A percentile compares a stretch with the other conserved stretches of the same genome.
phyloP scores from a whole-genome alignment of 495 filamentous ascomycete genomes.

The Aspergillus campestris region DNA sequence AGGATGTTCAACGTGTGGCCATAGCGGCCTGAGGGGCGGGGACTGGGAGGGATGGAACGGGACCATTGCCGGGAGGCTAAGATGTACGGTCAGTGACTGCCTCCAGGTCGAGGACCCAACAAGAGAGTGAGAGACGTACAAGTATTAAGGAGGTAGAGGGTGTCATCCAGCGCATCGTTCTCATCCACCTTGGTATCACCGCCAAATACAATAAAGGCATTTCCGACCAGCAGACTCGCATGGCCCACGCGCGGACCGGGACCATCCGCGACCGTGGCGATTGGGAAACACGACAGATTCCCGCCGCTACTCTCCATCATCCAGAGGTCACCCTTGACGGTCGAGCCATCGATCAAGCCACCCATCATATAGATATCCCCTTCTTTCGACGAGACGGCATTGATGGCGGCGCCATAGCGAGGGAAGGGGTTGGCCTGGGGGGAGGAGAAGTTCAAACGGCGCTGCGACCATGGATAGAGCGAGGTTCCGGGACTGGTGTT shows the following conservation, averaged over 20 bases:
- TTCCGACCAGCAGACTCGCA: slow-evolving; percentile 88
- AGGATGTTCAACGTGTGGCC: slow-evolving; percentile 95
- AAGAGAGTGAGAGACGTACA: slow-evolving; percentile 50
- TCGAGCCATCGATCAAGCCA: slow-evolving; percentile 85
- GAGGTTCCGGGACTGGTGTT: slow-evolving; percentile 42
- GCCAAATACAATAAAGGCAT: slow-evolving; percentile 98
- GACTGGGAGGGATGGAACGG: slow-evolving; percentile 72
- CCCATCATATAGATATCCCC: slow-evolving; percentile 98
- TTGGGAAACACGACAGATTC: slow-evolving; percentile 83
- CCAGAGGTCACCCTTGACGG: slow-evolving; percentile 95
- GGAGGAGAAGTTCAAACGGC: slow-evolving; percentile 74
- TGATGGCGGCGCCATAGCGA: slow-evolving; percentile 94
- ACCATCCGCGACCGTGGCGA: slow-evolving; percentile 85
- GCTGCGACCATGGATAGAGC: slow-evolving; percentile 94
- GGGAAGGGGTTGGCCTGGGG: slow-evolving; percentile 85
- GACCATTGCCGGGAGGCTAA: slow-evolving; percentile 98
- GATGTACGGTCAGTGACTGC: too few species aligned
- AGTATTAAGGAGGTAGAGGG: slow-evolving; percentile 93
- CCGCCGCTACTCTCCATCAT: slow-evolving; percentile 82
- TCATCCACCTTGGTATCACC: slow-evolving; percentile 98
- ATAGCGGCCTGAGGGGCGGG: slow-evolving; percentile 82
- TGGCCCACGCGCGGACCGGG: slow-evolving; percentile 95
- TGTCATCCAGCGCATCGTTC: slow-evolving; percentile 83
- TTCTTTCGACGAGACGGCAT: slow-evolving; percentile 86
- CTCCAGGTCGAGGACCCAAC: not conserved